phyloP scores from a whole-genome alignment of 768 basidiomycete species.

The Termitomyces eurrhizus region DNA sequence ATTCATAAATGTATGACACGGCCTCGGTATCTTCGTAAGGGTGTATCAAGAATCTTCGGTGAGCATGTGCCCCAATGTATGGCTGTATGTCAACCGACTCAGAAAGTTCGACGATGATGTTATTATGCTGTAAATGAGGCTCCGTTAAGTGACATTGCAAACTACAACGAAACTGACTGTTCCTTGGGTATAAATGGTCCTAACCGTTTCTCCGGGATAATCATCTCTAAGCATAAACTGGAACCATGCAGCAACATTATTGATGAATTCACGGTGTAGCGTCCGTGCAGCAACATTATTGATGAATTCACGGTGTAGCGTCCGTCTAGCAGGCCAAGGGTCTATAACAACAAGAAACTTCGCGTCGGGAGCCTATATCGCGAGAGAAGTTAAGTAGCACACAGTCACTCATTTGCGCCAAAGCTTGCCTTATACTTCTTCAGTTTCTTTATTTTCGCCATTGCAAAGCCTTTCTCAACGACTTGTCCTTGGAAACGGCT shows the following conservation, averaged over 20 bases:
- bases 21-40: conserved; percentile 4
- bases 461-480: not conserved
- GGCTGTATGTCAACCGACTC: conserved; percentile 20
- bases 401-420: not conserved
- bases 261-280: conserved; percentile 18
- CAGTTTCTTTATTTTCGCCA: not conserved
- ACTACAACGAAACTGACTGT: conserved; percentile 20
- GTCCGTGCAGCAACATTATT: conserved; percentile 15
- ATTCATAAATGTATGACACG: conserved; percentile 29
- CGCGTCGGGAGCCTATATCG: conserved; percentile 8
- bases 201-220: conserved; percentile 22
- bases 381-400: not conserved
- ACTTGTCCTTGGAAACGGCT: not conserved
- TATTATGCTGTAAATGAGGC: conserved; percentile 18
- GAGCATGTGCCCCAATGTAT: conserved; percentile 24
- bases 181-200: conserved; percentile 26
- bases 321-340: conserved; percentile 23
- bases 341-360: conserved; percentile 25
- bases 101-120: conserved; percentile 28
- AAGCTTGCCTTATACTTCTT: conserved; percentile 3
- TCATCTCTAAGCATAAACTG: conserved; percentile 29
- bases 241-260: conserved; percentile 31
- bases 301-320: conserved; percentile 14
- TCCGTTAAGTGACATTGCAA: not conserved
- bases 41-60: conserved; percentile 17